Conservation (phyloP, 257 asterid species). For the Fraxinus anomala region DNA sequence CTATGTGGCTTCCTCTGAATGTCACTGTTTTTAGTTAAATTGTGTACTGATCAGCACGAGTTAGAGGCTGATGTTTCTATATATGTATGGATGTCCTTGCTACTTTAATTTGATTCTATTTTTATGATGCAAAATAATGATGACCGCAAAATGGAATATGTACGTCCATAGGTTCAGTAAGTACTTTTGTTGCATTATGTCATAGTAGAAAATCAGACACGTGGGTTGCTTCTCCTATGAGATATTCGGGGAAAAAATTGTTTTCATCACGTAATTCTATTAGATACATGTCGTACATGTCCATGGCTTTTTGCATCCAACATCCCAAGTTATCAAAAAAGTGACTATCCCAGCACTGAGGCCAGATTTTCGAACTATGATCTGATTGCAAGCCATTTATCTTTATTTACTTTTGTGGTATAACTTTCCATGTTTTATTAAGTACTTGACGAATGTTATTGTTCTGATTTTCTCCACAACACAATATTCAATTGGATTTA, state of each 20-base stretch:
- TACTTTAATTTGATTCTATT: conserved; percentile 1
- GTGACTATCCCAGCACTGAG: no score
- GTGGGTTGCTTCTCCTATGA: background rate
- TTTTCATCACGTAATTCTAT: background rate
- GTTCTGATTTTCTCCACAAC: no score
- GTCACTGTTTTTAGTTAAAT: background rate
- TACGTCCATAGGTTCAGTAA: background rate
- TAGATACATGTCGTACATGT: background rate
- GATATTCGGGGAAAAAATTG: background rate
- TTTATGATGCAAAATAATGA: conserved; percentile 4
- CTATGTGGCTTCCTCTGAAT: conserved; percentile 5
- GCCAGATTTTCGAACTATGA: background rate
- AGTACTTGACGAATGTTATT: background rate
- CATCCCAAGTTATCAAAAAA: no score
- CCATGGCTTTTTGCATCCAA: background rate
- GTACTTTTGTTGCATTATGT: background rate
- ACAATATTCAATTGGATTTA: no score
- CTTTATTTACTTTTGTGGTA: background rate
- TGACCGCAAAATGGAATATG: background rate
- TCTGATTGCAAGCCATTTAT: conserved; percentile 1
- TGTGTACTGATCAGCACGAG: background rate
- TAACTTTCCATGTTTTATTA: conserved; percentile 1
- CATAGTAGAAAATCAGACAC: background rate
- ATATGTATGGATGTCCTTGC: no score
- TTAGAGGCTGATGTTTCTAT: background rate